Conservation (phyloP, 768 basidiomycete genomes). For the Podaxis pistillaris region DNA sequence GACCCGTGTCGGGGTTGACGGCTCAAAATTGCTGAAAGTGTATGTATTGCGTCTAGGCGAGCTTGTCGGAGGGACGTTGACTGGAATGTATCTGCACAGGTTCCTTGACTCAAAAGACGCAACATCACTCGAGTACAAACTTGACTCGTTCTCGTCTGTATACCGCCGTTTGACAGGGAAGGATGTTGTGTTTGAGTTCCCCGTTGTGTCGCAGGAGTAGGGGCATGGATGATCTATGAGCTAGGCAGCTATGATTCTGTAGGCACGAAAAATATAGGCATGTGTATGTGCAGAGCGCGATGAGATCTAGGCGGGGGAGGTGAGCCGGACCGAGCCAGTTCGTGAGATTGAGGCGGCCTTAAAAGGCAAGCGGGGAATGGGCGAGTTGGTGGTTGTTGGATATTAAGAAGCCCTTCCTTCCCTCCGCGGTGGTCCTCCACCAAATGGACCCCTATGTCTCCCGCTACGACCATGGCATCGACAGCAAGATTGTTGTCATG, state of each 20-base stretch:
- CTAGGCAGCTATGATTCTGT: constrained; percentile 23
- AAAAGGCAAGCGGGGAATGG: constrained; percentile 36
- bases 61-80: constrained; percentile 12
- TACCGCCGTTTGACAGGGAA: constrained; percentile 96
- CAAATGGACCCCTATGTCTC: constrained; percentile 65
- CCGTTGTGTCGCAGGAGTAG: constrained; percentile 68
- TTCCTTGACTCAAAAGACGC: constrained; percentile 98
- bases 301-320: constrained; percentile 6
- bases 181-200: constrained; percentile 95
- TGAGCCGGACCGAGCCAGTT: constrained; percentile 19
- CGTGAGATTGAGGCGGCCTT: constrained; percentile 21
- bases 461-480: constrained; percentile 80
- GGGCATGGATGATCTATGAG: constrained; percentile 15
- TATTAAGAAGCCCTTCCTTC: background rate
- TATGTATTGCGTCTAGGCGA: constrained; percentile 43
- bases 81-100: constrained; percentile 41
- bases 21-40: constrained; percentile 97
- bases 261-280: constrained; percentile 22
- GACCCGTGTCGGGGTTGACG: constrained; percentile 90
- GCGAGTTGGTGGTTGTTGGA: background rate
- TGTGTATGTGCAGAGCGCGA: background rate
- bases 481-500: constrained; percentile 96
- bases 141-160: constrained; percentile 98
- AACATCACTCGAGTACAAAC: constrained; percentile 98
- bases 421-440: constrained; percentile 23